Evolutionary conservation across 208 protist genomes (phyloP), one percentile per base, ranked within the genome.

Genomic region (Kentomonas sorsogonicus): DNA sequence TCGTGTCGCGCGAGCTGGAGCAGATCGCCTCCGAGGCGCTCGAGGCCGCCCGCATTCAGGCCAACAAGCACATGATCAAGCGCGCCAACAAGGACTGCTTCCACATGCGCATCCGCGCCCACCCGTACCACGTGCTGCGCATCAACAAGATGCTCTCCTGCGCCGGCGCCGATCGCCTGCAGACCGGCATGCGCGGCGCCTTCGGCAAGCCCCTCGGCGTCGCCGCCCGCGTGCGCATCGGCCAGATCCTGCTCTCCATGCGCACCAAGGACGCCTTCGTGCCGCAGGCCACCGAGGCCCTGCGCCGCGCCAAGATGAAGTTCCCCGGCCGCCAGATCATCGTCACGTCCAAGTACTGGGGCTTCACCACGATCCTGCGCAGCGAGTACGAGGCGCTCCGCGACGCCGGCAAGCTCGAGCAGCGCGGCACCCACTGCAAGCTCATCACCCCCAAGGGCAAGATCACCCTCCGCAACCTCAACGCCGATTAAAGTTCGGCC

Each of bases 131-230:
- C 80, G 97, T 99, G 56, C 63, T 99, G 40, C 93, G 98, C 69
- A 99, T 99, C 84, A 99, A 99, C 86, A 99, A 99, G 88, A 99
- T 99, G 98, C 93, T 99, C 72, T 98, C 97, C 44, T 99, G 98
- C 77, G 98, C 98, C 58, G 98, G 98, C 74, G 98, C 98, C 41
- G 98, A 99, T 99, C 79, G 97, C 72, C 96, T 99, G 51, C 98
- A 99, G 80, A 98, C 94, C 34, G 98, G 98, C 80, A 99, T 99
- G 98, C 82, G 97, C 72, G 80, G 86, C 69, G 93, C 97, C 45
- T 99, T 91, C 79, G 98, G 97, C 77, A 99, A 99, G 89, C 97
- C 98, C 46, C 52, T 81, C 30, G 98, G 97, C 57, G 81, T 77
- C 38, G 87, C 94, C 55, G 98, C 98, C 50, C 97, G 98, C 74